These are phyloP conservation scores for Zygoascus bituminiphila DNA, from an alignment of 805 yeast genomes.

Conservation along the genomic window DNA sequence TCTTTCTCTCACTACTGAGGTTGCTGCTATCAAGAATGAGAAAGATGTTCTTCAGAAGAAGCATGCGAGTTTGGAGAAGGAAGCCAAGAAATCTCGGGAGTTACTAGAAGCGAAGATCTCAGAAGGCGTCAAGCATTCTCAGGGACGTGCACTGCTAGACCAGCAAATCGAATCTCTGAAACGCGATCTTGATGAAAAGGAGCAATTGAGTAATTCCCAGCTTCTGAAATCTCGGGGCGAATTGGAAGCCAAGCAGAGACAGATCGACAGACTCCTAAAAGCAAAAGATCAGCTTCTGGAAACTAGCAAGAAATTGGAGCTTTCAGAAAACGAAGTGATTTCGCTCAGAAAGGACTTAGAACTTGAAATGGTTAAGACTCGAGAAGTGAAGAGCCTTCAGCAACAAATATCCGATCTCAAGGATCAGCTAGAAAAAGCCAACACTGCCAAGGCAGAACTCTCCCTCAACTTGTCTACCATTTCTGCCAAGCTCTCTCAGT, in stretches of 20 bases:
- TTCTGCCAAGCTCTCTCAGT: constrained; percentile 8
- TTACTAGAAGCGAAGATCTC: constrained; percentile 32
- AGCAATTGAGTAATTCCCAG: constrained; percentile 11
- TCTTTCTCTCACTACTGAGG: constrained; percentile 17
- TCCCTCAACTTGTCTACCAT: constrained; percentile 6
- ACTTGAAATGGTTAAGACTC: constrained; percentile 14
- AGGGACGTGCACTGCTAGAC: constrained; percentile 17
- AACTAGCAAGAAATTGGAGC: constrained; percentile 2
- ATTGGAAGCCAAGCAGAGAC: constrained; percentile 15
- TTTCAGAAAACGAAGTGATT: constrained; percentile 10
- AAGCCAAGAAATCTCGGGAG: constrained; percentile 36
- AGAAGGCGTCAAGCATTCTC: constrained; percentile 14
- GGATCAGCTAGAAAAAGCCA: constrained; percentile 14
- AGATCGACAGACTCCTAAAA: constrained; percentile 11
- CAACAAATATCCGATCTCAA: constrained; percentile 13
- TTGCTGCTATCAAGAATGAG: constrained; percentile 22
- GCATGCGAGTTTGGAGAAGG: constrained; percentile 33
- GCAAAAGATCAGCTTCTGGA: constrained; percentile 13
- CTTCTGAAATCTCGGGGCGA: constrained; percentile 12
- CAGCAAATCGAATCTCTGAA: constrained; percentile 13
- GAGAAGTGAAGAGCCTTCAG: constrained; percentile 12
- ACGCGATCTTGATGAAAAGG: constrained; percentile 11
- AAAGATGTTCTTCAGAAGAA: constrained; percentile 14
- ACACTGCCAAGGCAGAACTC: constrained; percentile 15
- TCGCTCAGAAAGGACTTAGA: constrained; percentile 16